phyloP scores from a whole-genome alignment of 768 basidiomycete genomes.

The Russula dissimulans region DNA sequence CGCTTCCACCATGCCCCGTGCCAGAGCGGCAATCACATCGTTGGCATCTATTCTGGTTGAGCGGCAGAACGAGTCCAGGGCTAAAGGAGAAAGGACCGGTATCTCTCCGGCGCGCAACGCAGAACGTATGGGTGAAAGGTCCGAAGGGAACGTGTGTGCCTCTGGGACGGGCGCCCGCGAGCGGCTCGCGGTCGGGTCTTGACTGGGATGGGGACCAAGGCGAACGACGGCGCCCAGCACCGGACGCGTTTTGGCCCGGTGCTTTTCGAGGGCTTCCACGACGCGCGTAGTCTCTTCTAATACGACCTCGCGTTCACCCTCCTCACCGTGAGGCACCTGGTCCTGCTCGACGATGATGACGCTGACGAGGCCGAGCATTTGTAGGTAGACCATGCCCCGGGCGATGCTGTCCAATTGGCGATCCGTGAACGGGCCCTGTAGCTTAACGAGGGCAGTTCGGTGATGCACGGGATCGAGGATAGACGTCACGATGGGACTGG shows the following conservation, averaged over 20 bases:
- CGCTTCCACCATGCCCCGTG: slow-evolving; percentile 68
- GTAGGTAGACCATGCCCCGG: slow-evolving; percentile 87
- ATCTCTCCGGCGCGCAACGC: slow-evolving; percentile 92
- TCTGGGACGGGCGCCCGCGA: slow-evolving; percentile 42
- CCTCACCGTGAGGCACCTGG: slow-evolving; percentile 54
- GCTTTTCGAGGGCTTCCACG: slow-evolving; percentile 70
- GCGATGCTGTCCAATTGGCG: slow-evolving; percentile 90
- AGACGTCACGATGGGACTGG: slow-evolving; percentile 54
- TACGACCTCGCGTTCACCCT: slow-evolving; percentile 56
- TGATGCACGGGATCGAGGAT: slow-evolving; percentile 76
- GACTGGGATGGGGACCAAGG: slow-evolving; percentile 63
- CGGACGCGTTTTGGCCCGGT: slow-evolving; percentile 82
- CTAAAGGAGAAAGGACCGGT: slow-evolving; percentile 89
- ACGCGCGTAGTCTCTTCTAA: slow-evolving; percentile 81
- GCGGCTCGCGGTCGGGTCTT: slow-evolving; percentile 28
- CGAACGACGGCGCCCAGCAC: slow-evolving; percentile 80
- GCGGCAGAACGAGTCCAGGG: slow-evolving; percentile 83
- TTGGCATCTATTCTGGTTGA: slow-evolving; percentile 81
- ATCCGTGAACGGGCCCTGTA: slow-evolving; percentile 93
- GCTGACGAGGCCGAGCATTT: slow-evolving; percentile 90
- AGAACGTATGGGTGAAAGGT: slow-evolving; percentile 77
- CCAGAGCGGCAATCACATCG: slow-evolving; percentile 80
- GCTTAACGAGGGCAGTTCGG: slow-evolving; percentile 90
- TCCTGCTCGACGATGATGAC: slow-evolving; percentile 95
- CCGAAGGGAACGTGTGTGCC: slow-evolving; percentile 70